Percentiles rank a stretch among this genome's conserved stretches.
Evolutionary conservation across 1,139 yeast genomes (phyloP).

Genomic region (Debaryomycetaceae sp.): DNA sequence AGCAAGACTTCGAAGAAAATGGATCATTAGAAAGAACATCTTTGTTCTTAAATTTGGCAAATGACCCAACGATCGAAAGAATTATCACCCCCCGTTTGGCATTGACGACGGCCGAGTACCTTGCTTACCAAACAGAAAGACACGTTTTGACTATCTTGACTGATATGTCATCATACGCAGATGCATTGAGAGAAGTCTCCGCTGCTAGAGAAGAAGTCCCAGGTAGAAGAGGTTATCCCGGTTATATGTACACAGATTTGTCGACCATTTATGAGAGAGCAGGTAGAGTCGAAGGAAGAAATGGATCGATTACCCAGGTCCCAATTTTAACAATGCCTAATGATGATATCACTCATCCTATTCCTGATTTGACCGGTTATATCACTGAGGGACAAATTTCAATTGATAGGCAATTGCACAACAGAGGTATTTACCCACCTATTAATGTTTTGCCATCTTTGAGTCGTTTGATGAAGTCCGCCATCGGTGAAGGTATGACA

Average conservation of each 20-base stretch:
- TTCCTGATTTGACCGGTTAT: conserved; percentile 99
- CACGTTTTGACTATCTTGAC: conserved; percentile 97
- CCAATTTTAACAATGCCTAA: conserved; percentile 99
- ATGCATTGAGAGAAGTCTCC: conserved; percentile 98
- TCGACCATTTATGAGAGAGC: conserved; percentile 99
- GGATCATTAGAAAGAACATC: conserved; percentile 98
- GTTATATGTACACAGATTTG: conserved; percentile 99
- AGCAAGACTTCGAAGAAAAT: conserved; percentile 98
- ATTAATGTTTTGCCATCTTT: conserved; percentile 95
- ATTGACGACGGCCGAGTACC: conserved; percentile 96
- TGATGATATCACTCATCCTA: conserved; percentile 99
- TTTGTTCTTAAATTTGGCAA: conserved; percentile 92
- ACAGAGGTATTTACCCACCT: conserved; percentile 98
- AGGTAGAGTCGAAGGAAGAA: conserved; percentile 99
- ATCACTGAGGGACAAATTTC: conserved; percentile 98
- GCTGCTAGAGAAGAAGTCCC: conserved; percentile 99
- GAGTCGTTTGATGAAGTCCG: conserved; percentile 97
- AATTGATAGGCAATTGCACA: conserved; percentile 91
- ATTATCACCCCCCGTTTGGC: conserved; percentile 99
- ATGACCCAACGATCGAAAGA: conserved; percentile 99
- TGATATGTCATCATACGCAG: conserved; percentile 99
- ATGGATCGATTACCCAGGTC: conserved; percentile 97
- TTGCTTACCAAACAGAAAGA: conserved; percentile 98
- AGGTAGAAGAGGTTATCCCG: conserved; percentile 99
- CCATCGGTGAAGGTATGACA: conserved; percentile 99